Conservation (phyloP, 345 rosid species). For the Chamaenerion angustifolium region DNA sequence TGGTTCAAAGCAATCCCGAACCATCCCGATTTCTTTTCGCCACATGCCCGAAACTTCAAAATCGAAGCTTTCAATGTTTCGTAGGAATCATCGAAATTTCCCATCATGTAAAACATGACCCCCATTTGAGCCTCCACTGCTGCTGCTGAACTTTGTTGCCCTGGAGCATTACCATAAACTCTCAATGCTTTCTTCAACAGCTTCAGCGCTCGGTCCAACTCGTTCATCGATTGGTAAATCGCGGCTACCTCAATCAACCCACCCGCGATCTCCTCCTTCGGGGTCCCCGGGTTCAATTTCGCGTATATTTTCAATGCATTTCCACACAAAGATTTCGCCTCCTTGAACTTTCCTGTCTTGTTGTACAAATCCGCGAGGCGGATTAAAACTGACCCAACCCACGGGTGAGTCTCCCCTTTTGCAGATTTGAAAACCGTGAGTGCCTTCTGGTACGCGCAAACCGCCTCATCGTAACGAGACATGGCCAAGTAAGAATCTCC, state of each 20-base stretch:
- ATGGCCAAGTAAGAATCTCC: slow-evolving; percentile 80
- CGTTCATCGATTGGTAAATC: slow-evolving; percentile 72
- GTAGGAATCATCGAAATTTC: slow-evolving; percentile 56
- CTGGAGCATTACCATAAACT: slow-evolving; percentile 41
- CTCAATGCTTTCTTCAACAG: slow-evolving; percentile 56
- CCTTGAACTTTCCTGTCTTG: slow-evolving; percentile 65
- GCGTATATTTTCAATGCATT: slow-evolving; percentile 62
- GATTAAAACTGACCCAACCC: slow-evolving; percentile 74
- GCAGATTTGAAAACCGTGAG: slow-evolving; percentile 57
- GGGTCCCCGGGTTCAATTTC: slow-evolving; percentile 43
- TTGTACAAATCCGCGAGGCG: slow-evolving; percentile 78
- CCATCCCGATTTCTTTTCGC: slow-evolving; percentile 65
- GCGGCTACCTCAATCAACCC: slow-evolving; percentile 81
- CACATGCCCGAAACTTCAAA: slow-evolving; percentile 54
- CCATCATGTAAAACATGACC: slow-evolving; percentile 79
- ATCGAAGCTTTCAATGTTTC: slow-evolving; percentile 47
- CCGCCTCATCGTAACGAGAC: slow-evolving; percentile 79
- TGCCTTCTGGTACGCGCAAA: slow-evolving; percentile 80
- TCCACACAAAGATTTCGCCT: slow-evolving; percentile 70
- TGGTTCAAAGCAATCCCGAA: slow-evolving; percentile 83
- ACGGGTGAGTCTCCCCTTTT: slow-evolving; percentile 71
- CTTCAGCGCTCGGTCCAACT: slow-evolving; percentile 47
- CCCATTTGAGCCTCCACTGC: slow-evolving; percentile 95
- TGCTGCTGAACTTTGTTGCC: slow-evolving; percentile 64
- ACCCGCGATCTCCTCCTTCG: slow-evolving; percentile 59